Evolutionary conservation across 768 basidiomycete genomes (phyloP).

Genomic region (Crucibulum laeve): DNA sequence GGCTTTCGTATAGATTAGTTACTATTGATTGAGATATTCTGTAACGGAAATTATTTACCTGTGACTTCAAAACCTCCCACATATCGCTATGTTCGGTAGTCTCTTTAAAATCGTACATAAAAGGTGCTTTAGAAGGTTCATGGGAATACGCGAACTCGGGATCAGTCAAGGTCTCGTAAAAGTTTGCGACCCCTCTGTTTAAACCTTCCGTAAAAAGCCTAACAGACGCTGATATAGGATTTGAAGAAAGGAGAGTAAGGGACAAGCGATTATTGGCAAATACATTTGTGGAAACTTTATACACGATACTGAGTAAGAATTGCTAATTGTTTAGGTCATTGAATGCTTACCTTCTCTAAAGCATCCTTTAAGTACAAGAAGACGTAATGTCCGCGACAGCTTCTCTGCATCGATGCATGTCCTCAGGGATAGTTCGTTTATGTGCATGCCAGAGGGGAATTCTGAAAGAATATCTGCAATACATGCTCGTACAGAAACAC

Average conservation of each 20-base stretch:
- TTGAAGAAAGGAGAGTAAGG: conserved; percentile 15
- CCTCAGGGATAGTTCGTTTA: conserved; percentile 15
- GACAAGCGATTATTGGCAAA: conserved; percentile 31
- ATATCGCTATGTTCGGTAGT: conserved; percentile 1
- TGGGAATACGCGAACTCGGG: conserved; percentile 10
- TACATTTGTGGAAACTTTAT: conserved; percentile 11
- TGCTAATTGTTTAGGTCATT: neutral
- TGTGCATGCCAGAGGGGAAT: conserved; percentile 23
- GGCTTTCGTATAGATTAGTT: too few relatives aligned
- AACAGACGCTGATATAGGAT: conserved; percentile 15
- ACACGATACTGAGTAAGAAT: neutral
- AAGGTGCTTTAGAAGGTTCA: conserved; percentile 11
- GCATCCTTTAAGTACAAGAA: conserved; percentile 24
- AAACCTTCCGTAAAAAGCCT: conserved; percentile 11
- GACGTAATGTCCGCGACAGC: conserved; percentile 24
- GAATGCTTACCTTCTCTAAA: conserved; percentile 29
- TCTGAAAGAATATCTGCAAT: conserved; percentile 23
- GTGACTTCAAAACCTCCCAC: conserved; percentile 4
- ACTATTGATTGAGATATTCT: too few relatives aligned
- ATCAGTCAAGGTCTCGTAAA: conserved; percentile 11
- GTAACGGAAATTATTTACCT: too few relatives aligned
- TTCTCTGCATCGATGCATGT: conserved; percentile 23
- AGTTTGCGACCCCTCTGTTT: conserved; percentile 2
- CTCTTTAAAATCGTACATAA: conserved; percentile 10
- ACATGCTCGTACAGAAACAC: conserved; percentile 12